phyloP scores from a whole-genome alignment of 148 eudicot species.

The Beta vulgaris region DNA sequence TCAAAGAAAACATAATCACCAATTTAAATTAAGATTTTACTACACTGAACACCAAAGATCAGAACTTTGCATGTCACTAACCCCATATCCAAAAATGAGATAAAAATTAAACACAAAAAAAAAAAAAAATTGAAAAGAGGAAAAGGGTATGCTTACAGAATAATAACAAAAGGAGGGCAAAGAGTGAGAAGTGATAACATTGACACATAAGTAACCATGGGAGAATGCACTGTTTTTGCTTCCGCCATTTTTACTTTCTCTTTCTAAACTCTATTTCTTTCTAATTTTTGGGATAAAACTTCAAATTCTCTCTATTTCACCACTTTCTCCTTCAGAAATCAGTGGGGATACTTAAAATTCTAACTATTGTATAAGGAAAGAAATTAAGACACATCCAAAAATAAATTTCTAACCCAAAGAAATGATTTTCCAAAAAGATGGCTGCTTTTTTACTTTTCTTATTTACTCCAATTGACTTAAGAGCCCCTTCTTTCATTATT shows the following conservation, averaged over 20 bases:
- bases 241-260: constrained; percentile 38
- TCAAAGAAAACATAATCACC: background rate
- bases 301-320: too few relatives aligned
- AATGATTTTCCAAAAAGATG: background rate
- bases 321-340: too few relatives aligned
- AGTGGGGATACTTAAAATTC: too few relatives aligned
- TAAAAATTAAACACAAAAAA: too few relatives aligned
- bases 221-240: constrained; percentile 72
- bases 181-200: constrained; percentile 80
- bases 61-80: background rate
- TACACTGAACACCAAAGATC: background rate
- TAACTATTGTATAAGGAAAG: too few relatives aligned
- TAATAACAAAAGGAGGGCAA: constrained; percentile 93
- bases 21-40: constrained; percentile 16
- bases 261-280: background rate
- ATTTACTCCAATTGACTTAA: too few relatives aligned
- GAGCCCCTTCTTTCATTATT: too few relatives aligned
- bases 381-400: too few relatives aligned
- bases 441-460: background rate
- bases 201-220: constrained; percentile 70
- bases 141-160: constrained; percentile 47
- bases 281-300: too few relatives aligned
- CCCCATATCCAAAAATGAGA: too few relatives aligned
- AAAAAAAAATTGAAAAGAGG: background rate
- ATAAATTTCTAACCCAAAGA: too few relatives aligned